phyloP scores from a whole-genome alignment of 768 basidiomycete species.

The Xerocomellus intermedius region DNA sequence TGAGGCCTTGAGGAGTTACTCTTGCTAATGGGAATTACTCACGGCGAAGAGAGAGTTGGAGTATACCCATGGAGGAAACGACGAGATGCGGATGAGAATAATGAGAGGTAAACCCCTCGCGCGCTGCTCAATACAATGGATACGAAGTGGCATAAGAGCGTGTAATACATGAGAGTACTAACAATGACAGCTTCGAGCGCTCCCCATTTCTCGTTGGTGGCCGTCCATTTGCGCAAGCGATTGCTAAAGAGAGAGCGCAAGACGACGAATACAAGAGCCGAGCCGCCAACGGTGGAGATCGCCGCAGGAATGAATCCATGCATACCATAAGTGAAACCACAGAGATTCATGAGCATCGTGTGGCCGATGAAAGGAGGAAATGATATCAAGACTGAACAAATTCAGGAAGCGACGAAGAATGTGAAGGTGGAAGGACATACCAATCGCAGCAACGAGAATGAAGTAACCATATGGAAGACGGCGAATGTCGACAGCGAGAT shows the following conservation, averaged over 20 bases:
- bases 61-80: slow-evolving; percentile 87
- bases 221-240: slow-evolving; percentile 58
- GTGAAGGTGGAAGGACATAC: slow-evolving; percentile 54
- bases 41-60: slow-evolving; percentile 80
- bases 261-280: slow-evolving; percentile 57
- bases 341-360: slow-evolving; percentile 48
- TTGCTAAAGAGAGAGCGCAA: slow-evolving; percentile 58
- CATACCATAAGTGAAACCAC: slow-evolving; percentile 84
- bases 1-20: slow-evolving; percentile 2
- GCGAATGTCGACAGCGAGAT: slow-evolving; percentile 61
- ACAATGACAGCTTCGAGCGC: slow-evolving; percentile 77
- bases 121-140: slow-evolving; percentile 38
- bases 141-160: background rate
- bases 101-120: slow-evolving; percentile 81
- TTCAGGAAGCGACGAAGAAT: slow-evolving; percentile 45
- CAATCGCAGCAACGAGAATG: slow-evolving; percentile 47
- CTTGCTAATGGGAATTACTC: slow-evolving; percentile 28
- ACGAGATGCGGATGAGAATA: slow-evolving; percentile 75
- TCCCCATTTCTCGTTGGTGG: slow-evolving; percentile 69
- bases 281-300: slow-evolving; percentile 59
- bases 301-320: slow-evolving; percentile 69
- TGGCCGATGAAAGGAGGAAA: slow-evolving; percentile 35
- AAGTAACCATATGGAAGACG: slow-evolving; percentile 62
- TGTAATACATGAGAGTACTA: slow-evolving; percentile 24
- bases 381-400: slow-evolving; percentile 25